A percentile compares a stretch with the other conserved stretches of the same genome.
phyloP scores from a whole-genome alignment of 1,284 basidiomycete species.

The Mycosarcoma maydis region DNA sequence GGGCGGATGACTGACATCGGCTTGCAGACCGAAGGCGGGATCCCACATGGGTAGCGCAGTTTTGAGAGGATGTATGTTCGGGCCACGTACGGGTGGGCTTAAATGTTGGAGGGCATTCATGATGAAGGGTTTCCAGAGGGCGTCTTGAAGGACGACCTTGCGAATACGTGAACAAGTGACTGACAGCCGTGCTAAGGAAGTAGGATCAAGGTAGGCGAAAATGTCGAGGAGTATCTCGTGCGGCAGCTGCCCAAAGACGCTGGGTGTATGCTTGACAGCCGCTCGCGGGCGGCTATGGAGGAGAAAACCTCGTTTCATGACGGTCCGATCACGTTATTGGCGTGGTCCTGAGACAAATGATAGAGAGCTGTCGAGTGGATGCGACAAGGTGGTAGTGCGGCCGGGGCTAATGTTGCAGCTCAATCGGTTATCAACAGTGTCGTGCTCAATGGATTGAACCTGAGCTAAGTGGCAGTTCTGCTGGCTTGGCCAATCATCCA shows the following conservation, averaged over 20 bases:
- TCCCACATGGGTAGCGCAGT: conserved; percentile 34
- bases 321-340: too few relatives aligned
- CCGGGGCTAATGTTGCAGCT: too few relatives aligned
- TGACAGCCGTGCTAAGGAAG: conserved; percentile 13
- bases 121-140: conserved; percentile 35
- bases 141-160: conserved; percentile 23
- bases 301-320: conserved; percentile 10
- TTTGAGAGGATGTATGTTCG: conserved; percentile 25
- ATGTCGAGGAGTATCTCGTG: conserved; percentile 40
- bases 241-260: conserved; percentile 25
- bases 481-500: too few relatives aligned
- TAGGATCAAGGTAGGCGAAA: conserved; percentile 21
- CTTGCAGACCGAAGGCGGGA: conserved; percentile 37
- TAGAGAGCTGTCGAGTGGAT: too few relatives aligned
- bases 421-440: too few relatives aligned
- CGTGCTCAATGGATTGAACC: too few relatives aligned
- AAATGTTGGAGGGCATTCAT: conserved; percentile 13
- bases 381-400: too few relatives aligned
- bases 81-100: conserved; percentile 21
- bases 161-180: conserved; percentile 24
- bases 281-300: not conserved
- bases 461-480: too few relatives aligned
- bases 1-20: conserved; percentile 21
- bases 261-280: not conserved
- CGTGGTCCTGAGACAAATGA: too few relatives aligned